phyloP scores from a whole-genome alignment of 2,329 filamentous ascomycete species.

The Xylaria arbuscula region DNA sequence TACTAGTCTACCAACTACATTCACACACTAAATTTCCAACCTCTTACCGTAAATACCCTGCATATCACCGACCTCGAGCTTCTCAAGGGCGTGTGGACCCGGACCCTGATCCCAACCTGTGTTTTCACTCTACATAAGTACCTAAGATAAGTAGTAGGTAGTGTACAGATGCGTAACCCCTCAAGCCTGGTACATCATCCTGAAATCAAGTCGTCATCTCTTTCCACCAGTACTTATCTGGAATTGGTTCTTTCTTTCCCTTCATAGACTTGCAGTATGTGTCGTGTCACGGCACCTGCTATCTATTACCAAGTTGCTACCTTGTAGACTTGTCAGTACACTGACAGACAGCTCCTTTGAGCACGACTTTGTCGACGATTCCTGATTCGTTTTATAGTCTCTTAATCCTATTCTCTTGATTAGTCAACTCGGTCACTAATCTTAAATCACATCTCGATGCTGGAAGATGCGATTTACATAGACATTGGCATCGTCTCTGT shows the following conservation, averaged over 20 bases:
- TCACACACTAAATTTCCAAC: neutral
- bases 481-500: neutral
- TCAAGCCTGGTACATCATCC: slow-evolving; percentile 22
- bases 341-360: neutral
- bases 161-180: slow-evolving; percentile 9
- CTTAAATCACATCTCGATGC: neutral
- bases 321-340: neutral
- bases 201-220: slow-evolving; percentile 13
- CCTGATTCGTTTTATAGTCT: neutral
- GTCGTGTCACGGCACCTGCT: neutral
- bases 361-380: neutral
- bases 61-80: neutral
- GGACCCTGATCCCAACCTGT: slow-evolving; percentile 20
- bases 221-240: neutral
- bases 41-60: neutral
- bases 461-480: neutral
- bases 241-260: neutral
- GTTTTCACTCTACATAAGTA: neutral
- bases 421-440: neutral
- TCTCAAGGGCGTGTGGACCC: slow-evolving; percentile 9
- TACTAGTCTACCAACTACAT: neutral
- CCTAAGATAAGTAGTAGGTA: neutral
- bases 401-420: neutral
- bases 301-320: no score
- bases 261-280: neutral